phyloP scores from a whole-genome alignment of 2,329 filamentous ascomycete species.

The Beauveria scarabaeidicola region DNA sequence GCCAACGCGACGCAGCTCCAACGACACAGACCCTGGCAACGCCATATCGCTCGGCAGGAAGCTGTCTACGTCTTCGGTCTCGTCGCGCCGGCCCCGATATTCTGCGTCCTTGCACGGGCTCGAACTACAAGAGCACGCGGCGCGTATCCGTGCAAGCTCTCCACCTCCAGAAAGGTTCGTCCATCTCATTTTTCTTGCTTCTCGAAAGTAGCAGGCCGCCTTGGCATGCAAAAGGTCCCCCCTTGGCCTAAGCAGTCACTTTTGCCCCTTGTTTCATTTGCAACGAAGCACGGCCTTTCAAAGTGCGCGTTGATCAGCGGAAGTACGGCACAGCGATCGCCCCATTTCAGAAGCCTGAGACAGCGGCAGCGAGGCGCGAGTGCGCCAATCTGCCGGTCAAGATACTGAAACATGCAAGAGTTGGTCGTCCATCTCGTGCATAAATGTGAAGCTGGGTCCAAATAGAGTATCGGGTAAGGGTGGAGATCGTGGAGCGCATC shows the following conservation, averaged over 20 bases:
- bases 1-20: conserved; percentile 19
- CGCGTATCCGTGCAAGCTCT: conserved; percentile 36
- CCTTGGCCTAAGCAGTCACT: background rate
- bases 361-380: conserved; percentile 1
- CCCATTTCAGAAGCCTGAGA: conserved; percentile 10
- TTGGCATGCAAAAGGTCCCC: conserved; percentile 4
- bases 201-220: background rate
- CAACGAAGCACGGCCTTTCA: background rate
- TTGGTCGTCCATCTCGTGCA: conserved; percentile 3
- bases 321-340: conserved; percentile 8
- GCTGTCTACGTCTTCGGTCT: conserved; percentile 39
- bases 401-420: background rate
- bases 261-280: conserved; percentile 1
- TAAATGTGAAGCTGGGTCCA: background rate
- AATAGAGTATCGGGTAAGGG: conserved; percentile 11
- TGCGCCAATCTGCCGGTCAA: background rate
- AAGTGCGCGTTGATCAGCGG: background rate
- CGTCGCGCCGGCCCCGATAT: conserved; percentile 36
- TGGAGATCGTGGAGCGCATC: conserved; percentile 10
- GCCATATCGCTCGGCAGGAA: conserved; percentile 30
- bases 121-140: conserved; percentile 35
- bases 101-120: conserved; percentile 39
- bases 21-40: conserved; percentile 19
- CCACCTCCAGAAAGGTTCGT: conserved; percentile 42
- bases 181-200: conserved; percentile 1